phyloP scores from a whole-genome alignment of 163 green algal genomes.

The Chlamydomonas reinhardtii region DNA sequence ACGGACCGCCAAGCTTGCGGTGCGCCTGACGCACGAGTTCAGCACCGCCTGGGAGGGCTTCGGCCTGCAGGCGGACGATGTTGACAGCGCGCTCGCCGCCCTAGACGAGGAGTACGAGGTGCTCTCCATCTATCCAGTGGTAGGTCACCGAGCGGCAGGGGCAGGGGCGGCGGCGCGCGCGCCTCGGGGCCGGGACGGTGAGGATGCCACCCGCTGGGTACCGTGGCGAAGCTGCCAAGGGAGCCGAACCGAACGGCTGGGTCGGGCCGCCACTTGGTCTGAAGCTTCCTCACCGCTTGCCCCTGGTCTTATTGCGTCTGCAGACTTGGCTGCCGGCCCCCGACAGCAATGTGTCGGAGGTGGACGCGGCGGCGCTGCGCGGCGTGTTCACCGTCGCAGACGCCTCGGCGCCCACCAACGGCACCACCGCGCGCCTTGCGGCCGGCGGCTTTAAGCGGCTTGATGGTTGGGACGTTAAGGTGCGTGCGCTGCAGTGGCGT shows the following conservation, averaged over 20 bases:
- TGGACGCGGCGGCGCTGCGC: not conserved
- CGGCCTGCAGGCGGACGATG: constrained; percentile 20
- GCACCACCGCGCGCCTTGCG: not conserved
- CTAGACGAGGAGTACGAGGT: constrained; percentile 19
- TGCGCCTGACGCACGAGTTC: constrained; percentile 16
- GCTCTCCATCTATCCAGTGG: constrained; percentile 31
- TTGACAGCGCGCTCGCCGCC: not conserved
- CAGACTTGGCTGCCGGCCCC: not conserved
- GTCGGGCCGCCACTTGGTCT: too few species aligned
- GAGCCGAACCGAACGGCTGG: too few species aligned
- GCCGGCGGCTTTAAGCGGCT: not conserved
- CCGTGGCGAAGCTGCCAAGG: too few species aligned
- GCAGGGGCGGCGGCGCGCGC: too few species aligned
- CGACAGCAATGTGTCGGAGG: not conserved
- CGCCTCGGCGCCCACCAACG: not conserved
- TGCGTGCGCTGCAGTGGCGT: not conserved
- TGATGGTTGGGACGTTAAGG: constrained; percentile 10
- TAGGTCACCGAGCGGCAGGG: not conserved
- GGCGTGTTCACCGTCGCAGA: not conserved
- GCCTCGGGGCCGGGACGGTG: too few species aligned
- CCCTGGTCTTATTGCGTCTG: too few species aligned
- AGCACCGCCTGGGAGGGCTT: constrained; percentile 22
- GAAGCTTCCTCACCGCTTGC: too few species aligned
- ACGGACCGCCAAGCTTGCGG: not conserved
- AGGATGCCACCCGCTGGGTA: too few species aligned